Evolutionary conservation across 169 alveolate genomes (phyloP), one percentile per base, ranked within the genome.

Genomic region (Eimeria necatrix): DNA sequence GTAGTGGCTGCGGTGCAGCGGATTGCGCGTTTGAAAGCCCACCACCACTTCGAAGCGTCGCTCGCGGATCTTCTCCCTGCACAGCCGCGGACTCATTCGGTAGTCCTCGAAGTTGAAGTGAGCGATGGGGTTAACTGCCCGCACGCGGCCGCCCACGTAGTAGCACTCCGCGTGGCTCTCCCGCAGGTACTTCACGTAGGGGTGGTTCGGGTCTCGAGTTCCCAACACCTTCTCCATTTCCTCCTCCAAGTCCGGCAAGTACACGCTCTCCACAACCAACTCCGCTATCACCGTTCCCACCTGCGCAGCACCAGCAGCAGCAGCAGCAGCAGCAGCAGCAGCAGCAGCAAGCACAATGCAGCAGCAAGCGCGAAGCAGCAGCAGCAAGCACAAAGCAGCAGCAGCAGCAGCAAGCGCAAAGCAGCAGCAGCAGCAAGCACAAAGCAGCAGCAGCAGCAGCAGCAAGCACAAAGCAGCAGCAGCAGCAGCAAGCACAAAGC

Each of bases 21-120:
- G 97, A 61, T 96, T 96, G 4, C 97, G 76, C 10, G 97, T 96
- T 56, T 96, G 96, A 76, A 96, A 96, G n/a, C 96, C 97, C 9
- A 96, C 95, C 1, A 95, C 96, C n/a, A 53, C 89, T 6, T 95
- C 95, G 94, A 96, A 95, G 26, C 61, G 51, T 18, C 78, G 56
- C 10, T 59, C 52, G 41, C 32, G 48, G 2, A 89, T 60, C 26
- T n/a, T 16, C 20, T 73, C 26, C 51, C 74, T 76, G 74, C 89
- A 48, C 22, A 83, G 84, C 10, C 87, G 88, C 1, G 97, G 96
- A 9, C 96, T 2, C 24, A 68, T 56, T 0, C 97, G 94, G n/a
- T 85, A 81, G 14, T 70, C 48, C 51, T 71, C 80, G 41, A 56
- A 95, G 93, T 96, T 96, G 49, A 86, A 95, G 51, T 90, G 94